Conservation (phyloP, 441 rosid species). For the Geranium incanum region DNA sequence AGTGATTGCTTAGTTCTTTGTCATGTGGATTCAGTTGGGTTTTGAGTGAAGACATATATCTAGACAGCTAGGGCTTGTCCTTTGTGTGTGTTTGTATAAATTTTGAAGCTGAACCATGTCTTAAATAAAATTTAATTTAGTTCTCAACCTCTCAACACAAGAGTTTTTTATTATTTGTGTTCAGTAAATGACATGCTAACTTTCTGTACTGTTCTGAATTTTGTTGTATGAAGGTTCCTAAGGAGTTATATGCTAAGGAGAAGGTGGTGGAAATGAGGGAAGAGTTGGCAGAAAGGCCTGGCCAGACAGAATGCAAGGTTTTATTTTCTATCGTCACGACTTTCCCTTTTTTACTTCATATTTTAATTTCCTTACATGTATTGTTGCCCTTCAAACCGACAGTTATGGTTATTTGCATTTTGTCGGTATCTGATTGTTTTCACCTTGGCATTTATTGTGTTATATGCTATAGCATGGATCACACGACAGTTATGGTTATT, state of each 20-base stretch:
- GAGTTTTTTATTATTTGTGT: background rate
- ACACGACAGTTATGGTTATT: too few species aligned
- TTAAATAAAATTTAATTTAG: background rate
- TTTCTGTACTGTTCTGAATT: slow-evolving; percentile 13
- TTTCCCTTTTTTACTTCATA: background rate
- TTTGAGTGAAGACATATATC: background rate
- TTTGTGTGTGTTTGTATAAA: too few species aligned
- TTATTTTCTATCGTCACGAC: background rate
- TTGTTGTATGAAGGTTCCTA: slow-evolving; percentile 34
- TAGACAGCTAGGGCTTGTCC: background rate
- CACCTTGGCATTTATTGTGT: background rate
- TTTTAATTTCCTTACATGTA: background rate
- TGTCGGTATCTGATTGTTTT: background rate
- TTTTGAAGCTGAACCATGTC: background rate
- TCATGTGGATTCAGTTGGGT: slow-evolving; percentile 8
- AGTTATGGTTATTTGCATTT: background rate
- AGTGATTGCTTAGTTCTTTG: background rate
- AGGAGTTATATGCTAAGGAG: slow-evolving; percentile 36
- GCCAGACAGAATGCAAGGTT: slow-evolving; percentile 88
- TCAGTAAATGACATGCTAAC: background rate
- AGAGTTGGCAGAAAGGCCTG: slow-evolving; percentile 37
- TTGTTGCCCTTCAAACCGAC: background rate
- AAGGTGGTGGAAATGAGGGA: slow-evolving; percentile 47
- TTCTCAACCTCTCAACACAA: background rate
- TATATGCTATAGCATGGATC: background rate